Conservation (phyloP, 2,329 filamentous ascomycete species). For the Fusarium kyushuense region DNA sequence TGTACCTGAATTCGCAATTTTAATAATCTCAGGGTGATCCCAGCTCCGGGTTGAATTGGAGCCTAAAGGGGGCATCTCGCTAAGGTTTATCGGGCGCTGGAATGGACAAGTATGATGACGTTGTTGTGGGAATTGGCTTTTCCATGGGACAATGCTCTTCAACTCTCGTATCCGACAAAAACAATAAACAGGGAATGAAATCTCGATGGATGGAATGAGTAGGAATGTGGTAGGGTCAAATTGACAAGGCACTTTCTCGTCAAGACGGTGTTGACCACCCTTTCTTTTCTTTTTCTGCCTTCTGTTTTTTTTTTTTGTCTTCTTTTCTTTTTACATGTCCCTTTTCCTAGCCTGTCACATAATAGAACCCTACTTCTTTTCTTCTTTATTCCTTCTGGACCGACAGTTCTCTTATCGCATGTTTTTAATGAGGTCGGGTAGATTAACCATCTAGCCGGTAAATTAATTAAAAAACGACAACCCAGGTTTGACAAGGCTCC, state of each 20-base stretch:
- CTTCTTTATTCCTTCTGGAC: too few relatives aligned
- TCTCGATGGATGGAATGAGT: slow-evolving; percentile 32
- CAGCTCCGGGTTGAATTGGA: slow-evolving; percentile 26
- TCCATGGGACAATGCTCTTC: not conserved
- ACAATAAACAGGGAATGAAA: slow-evolving; percentile 7
- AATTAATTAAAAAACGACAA: not conserved
- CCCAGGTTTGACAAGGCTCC: not conserved
- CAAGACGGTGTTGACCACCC: not conserved
- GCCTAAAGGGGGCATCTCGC: slow-evolving; percentile 24
- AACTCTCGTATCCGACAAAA: not conserved
- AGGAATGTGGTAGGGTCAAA: not conserved
- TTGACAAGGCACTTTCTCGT: not conserved
- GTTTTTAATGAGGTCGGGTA: not conserved
- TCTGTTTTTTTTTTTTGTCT: not conserved
- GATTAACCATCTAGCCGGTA: not conserved
- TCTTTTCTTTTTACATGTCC: not conserved
- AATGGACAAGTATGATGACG: slow-evolving; percentile 6
- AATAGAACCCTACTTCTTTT: not conserved
- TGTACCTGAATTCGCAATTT: slow-evolving; percentile 32
- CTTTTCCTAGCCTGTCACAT: not conserved
- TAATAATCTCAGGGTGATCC: slow-evolving; percentile 39
- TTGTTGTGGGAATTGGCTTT: not conserved
- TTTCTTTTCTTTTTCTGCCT: not conserved
- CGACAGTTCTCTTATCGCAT: slow-evolving; percentile 5
- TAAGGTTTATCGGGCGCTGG: not conserved